These are phyloP conservation scores for Trichoderma arundinaceum DNA, from an alignment of 2,329 filamentous ascomycete genomes.

Conservation along the genomic window DNA sequence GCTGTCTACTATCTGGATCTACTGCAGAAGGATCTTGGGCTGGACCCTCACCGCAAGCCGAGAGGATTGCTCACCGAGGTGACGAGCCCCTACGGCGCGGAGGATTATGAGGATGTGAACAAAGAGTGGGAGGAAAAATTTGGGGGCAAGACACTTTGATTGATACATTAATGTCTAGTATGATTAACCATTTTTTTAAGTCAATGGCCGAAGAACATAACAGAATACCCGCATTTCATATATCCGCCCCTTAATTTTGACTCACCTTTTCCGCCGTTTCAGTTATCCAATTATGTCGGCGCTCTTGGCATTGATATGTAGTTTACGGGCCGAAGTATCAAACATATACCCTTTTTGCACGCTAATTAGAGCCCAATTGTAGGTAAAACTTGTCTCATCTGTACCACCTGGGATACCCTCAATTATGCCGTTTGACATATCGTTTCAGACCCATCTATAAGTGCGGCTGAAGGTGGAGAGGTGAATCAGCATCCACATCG, in stretches of 20 bases:
- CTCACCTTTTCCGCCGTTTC: not conserved
- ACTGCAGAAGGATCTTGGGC: constrained; percentile 68
- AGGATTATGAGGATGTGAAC: constrained; percentile 61
- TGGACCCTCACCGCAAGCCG: constrained; percentile 62
- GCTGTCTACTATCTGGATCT: constrained; percentile 74
- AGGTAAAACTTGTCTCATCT: not conserved
- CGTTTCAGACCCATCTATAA: not conserved
- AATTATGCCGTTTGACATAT: not conserved
- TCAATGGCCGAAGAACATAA: not conserved
- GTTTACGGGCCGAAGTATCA: not conserved
- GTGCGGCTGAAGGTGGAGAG: constrained; percentile 16
- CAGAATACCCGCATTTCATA: not conserved
- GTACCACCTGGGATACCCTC: not conserved
- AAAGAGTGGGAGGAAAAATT: constrained; percentile 55
- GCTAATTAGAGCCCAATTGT: too few species aligned
- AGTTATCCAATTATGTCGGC: not conserved
- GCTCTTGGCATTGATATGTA: not conserved
- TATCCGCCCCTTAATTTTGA: not conserved
- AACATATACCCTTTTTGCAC: not conserved
- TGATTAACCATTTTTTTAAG: not conserved
- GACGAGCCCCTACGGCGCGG: constrained; percentile 62
- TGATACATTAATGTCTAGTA: not conserved
- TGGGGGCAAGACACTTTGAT: constrained; percentile 1
- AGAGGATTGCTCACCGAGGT: constrained; percentile 56
- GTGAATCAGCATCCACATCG: not conserved